These are phyloP conservation scores for Ciborinia camelliae DNA, from an alignment of 2,329 filamentous ascomycete species.

Conservation along the genomic window DNA sequence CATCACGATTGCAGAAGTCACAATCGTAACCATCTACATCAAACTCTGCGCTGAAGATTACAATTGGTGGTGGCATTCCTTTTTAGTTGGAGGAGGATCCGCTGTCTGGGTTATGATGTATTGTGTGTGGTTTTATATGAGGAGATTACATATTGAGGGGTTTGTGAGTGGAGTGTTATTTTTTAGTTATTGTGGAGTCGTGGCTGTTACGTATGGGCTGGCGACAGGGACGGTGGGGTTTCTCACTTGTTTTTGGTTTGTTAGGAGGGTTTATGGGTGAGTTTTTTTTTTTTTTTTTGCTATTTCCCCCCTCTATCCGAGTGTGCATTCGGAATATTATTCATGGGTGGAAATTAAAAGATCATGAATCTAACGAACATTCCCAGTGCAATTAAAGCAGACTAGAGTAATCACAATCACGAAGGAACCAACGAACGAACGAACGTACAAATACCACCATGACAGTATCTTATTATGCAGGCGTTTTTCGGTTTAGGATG, in stretches of 20 bases:
- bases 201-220: slow-evolving; percentile 76
- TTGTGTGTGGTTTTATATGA: slow-evolving; percentile 79
- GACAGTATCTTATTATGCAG: neutral
- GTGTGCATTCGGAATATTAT: too few species aligned
- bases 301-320: too few species aligned
- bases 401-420: slow-evolving; percentile 4
- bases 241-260: slow-evolving; percentile 77
- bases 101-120: slow-evolving; percentile 80
- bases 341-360: neutral
- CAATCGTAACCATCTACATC: slow-evolving; percentile 77
- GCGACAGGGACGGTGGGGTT: slow-evolving; percentile 83
- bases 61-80: slow-evolving; percentile 91
- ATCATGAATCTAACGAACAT: neutral
- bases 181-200: slow-evolving; percentile 80
- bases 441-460: neutral
- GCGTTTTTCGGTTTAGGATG: slow-evolving; percentile 1
- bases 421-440: neutral
- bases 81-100: slow-evolving; percentile 72
- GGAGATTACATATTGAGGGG: slow-evolving; percentile 75
- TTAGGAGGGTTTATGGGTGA: slow-evolving; percentile 77
- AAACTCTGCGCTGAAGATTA: slow-evolving; percentile 84
- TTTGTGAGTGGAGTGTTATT: slow-evolving; percentile 78
- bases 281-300: slow-evolving; percentile 34
- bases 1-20: slow-evolving; percentile 77
- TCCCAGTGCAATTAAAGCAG: slow-evolving; percentile 17